Evolutionary conservation across 768 basidiomycete genomes (phyloP).

Genomic region (Lentinula detonsa): DNA sequence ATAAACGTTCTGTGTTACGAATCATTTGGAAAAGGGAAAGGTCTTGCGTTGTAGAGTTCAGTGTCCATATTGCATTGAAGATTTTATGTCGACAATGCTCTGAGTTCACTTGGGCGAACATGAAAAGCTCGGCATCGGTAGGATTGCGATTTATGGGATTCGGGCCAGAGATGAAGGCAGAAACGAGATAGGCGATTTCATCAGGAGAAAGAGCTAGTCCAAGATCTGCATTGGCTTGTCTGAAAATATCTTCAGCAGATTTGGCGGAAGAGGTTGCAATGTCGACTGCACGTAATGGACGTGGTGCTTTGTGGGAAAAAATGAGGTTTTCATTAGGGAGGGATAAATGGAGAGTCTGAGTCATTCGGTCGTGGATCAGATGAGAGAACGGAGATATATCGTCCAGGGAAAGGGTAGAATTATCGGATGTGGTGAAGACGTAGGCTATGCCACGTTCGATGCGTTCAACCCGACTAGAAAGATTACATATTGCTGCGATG

Average conservation of each 20-base stretch:
- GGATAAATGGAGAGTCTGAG: slow-evolving; percentile 62
- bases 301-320: slow-evolving; percentile 57
- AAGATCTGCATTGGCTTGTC: slow-evolving; percentile 71
- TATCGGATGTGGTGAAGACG: slow-evolving; percentile 45
- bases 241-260: slow-evolving; percentile 56
- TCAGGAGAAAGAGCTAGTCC: slow-evolving; percentile 88
- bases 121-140: slow-evolving; percentile 97
- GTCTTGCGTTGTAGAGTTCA: slow-evolving; percentile 63
- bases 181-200: slow-evolving; percentile 89
- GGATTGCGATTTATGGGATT: slow-evolving; percentile 74
- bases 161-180: slow-evolving; percentile 75
- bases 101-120: slow-evolving; percentile 99
- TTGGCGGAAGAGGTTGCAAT: slow-evolving; percentile 29
- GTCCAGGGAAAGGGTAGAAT: slow-evolving; percentile 32
- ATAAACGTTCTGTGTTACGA: slow-evolving; percentile 84
- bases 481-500: slow-evolving; percentile 83
- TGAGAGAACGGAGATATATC: slow-evolving; percentile 54
- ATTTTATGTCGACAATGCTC: slow-evolving; percentile 99
- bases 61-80: slow-evolving; percentile 95
- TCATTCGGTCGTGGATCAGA: slow-evolving; percentile 95
- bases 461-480: slow-evolving; percentile 65
- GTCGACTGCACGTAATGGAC: slow-evolving; percentile 66
- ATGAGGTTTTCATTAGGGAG: slow-evolving; percentile 52
- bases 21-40: slow-evolving; percentile 94
- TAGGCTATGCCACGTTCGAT: slow-evolving; percentile 83